Evolutionary conservation across 352 stramenopile species (phyloP), one percentile per base, ranked within the genome.

Genomic region (Phytophthora hybrid): DNA sequence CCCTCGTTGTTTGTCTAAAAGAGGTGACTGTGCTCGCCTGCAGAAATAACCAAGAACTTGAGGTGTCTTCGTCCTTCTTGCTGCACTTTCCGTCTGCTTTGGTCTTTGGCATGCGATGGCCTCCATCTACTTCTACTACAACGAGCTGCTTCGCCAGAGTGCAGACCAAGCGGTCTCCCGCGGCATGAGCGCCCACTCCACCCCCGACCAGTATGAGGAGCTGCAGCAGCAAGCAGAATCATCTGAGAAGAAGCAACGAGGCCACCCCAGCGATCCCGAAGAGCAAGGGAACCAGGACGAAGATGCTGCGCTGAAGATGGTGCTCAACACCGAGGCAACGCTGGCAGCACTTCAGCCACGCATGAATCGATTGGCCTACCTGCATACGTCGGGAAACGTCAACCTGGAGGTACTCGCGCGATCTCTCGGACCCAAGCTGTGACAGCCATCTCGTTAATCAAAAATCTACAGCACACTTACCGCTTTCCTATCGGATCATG

Each of bases 41-140:
- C 14, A 41, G 34, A 41, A 41, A 41, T 41, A 41, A 14, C 34
- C 34, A 41, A 41, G 14, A 14, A 16, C 34, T 41, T 41, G 9
- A 41, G 34, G 9, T 41, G 11, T 37, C 13, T 47, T 9, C 39
- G 13, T 47, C 16, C 16, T 49, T 19, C 23, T 46, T 4, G 41
- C 16, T 49, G 41, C 41, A 49, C 41, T 49, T 49, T 49, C 41
- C 34, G 34, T 41, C 9, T 10, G 34, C 34, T 16, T 41, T 13
- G 34, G 5, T 14, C 8, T 41, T 41, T 14, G 9, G 34, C 34
- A 9, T 14, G 19, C 16, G 8, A 80, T 80, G 73, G 60, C 73
- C 18, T 71, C 59, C 16, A 77, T 80, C 64, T 77, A 80, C 69
- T 77, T 74, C 31, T 66, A 74, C 55, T 77, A 77, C 59, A 76